Evolutionary conservation across 2,329 filamentous ascomycete genomes (phyloP).

Genomic region (Trichoderma oligosporum): DNA sequence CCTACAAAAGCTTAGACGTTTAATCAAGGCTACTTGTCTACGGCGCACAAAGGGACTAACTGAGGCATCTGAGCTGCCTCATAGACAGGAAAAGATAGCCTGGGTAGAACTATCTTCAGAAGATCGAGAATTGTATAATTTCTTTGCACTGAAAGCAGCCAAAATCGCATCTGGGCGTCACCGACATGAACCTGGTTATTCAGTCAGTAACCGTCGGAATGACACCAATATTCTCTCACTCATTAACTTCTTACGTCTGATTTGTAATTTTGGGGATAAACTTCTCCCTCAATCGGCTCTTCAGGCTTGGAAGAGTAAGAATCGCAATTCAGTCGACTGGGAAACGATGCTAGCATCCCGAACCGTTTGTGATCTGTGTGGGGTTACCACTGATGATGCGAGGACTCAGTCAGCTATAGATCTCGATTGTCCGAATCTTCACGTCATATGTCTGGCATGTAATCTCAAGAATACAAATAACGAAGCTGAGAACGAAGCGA

Average conservation of each 20-base stretch:
- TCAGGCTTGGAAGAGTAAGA: not conserved
- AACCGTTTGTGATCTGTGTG: not conserved
- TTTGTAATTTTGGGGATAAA: not conserved
- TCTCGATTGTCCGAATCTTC: not conserved
- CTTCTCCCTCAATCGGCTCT: not conserved
- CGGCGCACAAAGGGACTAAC: not conserved
- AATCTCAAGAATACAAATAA: too few relatives aligned
- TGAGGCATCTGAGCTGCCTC: not conserved
- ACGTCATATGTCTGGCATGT: not conserved
- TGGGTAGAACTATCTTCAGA: not conserved
- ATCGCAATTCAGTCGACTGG: not conserved
- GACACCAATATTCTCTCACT: not conserved
- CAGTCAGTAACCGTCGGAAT: too few relatives aligned
- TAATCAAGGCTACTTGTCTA: not conserved
- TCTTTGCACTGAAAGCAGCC: not conserved
- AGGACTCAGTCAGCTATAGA: not conserved
- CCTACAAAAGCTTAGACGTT: not conserved
- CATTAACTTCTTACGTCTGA: not conserved
- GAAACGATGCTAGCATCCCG: not conserved
- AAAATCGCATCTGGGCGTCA: not conserved
- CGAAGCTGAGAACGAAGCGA: not conserved
- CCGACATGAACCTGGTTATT: not conserved
- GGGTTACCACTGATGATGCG: not conserved
- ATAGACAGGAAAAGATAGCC: not conserved
- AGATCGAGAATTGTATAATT: not conserved